These are phyloP conservation scores for Globisporangium radiosum DNA, from an alignment of 352 stramenopile species.

Conservation along the genomic window DNA sequence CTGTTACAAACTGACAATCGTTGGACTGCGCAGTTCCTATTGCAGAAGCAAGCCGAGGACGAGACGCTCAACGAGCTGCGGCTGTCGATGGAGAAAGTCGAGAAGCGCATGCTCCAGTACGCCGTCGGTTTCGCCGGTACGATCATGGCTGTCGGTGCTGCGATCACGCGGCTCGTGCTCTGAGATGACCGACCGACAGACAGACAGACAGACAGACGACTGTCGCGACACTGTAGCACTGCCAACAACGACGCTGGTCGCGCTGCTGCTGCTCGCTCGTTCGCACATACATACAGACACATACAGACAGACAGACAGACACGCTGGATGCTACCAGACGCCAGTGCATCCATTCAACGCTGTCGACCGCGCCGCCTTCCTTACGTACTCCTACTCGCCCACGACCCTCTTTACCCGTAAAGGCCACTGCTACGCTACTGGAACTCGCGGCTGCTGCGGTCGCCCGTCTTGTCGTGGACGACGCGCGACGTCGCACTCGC, in stretches of 20 bases:
- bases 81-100: slow-evolving; percentile 85
- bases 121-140: slow-evolving; percentile 81
- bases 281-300: background rate
- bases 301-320: background rate
- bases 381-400: no score
- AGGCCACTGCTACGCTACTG: background rate
- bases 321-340: no score
- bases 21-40: slow-evolving; percentile 35
- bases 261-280: background rate
- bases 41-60: slow-evolving; percentile 86
- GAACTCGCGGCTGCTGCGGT: slow-evolving; percentile 32
- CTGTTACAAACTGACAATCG: no score
- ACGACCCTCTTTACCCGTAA: no score
- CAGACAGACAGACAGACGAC: no score
- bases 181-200: slow-evolving; percentile 15
- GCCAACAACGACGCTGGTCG: background rate
- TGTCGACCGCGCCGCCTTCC: no score
- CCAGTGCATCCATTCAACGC: no score
- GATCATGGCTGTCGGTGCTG: slow-evolving; percentile 80
- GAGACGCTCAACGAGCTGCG: slow-evolving; percentile 83
- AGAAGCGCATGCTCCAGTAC: slow-evolving; percentile 88
- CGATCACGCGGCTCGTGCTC: slow-evolving; percentile 67
- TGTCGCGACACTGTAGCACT: no score
- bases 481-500: slow-evolving; percentile 53
- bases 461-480: slow-evolving; percentile 39